phyloP scores from a whole-genome alignment of 78 protist genomes.

The Dictyostelium firmibasis region DNA sequence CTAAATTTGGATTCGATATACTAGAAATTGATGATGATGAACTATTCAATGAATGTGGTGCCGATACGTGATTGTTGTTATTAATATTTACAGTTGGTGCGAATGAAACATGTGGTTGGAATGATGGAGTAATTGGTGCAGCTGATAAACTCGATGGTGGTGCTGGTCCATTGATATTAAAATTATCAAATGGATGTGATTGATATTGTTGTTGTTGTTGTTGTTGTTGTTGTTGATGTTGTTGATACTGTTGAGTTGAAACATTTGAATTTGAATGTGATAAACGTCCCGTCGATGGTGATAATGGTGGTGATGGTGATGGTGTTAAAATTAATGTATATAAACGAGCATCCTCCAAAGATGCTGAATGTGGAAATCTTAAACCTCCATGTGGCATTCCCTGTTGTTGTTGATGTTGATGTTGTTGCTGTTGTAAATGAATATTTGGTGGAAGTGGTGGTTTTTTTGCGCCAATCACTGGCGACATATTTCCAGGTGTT shows the following conservation, averaged over 20 bases:
- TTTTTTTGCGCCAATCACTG: background rate
- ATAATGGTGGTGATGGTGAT: constrained; percentile 62
- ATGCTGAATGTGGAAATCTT: constrained; percentile 73
- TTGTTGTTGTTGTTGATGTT: constrained; percentile 6
- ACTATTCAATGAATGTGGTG: constrained; percentile 3
- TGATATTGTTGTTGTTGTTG: background rate
- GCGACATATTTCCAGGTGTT: constrained; percentile 1
- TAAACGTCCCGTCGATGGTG: constrained; percentile 40
- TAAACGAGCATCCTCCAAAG: constrained; percentile 63
- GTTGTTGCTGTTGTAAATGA: background rate
- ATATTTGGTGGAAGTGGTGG: constrained; percentile 9
- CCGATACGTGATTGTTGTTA: background rate
- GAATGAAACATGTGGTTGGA: background rate
- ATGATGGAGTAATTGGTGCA: background rate
- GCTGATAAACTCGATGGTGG: background rate
- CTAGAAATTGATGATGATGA: background rate
- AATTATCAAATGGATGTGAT: constrained; percentile 27
- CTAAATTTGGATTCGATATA: background rate
- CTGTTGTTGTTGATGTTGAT: background rate
- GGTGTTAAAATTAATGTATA: constrained; percentile 46
- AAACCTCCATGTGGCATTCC: background rate
- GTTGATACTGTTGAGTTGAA: background rate
- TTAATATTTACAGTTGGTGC: background rate
- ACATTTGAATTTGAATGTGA: constrained; percentile 26
- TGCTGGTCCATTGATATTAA: background rate